Base-by-base conservation (phyloP, 352 stramenopile species). In the Globisporangium spinosum region DNA sequence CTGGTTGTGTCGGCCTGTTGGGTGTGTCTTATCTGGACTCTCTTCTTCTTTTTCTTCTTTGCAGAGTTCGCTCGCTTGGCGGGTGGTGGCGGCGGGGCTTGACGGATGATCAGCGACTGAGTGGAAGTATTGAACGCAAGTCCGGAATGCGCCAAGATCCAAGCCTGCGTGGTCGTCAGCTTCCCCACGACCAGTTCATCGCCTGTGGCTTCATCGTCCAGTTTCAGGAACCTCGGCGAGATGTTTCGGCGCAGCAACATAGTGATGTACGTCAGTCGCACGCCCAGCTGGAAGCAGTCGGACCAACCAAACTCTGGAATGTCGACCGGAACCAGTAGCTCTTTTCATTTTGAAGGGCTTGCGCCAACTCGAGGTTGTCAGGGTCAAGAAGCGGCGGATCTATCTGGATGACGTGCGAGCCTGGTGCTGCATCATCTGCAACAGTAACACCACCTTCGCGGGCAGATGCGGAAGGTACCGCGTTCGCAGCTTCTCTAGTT, bases 231-330 rank as follows among this genome's bases (percentile, higher is more conserved):
- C 0, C 73, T 75, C 8, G 75, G 65, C 0, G 83, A 90, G 22
- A 90, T 77, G 56, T 85, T 75, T 23, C 77, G 71, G 2, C 83
- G 79, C 17, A 91, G 70, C 29, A 85, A 71, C 55, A 91, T 72
- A 1, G 68, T 64, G 34, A 69, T 78, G 55, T 88, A 89, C 1
- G 79, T 65, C n/a, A 91, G 65, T 7, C n/a, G 67, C 0, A 76
- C 6, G 2, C 83, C 83, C 32, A 91, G 74, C 55, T 85, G 75
- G 58, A 80, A 81, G 47, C 72, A 79, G 62, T 89, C 65, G 56
- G 59, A 69, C 78, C 71, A 90, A 0, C 81, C 81, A 51, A 90
- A 79, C 29, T 73, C 45, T 1, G 75, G 73, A 1, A 84, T 74
- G 45, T 91, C 83, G 13, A 68, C 60, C 0, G 80, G 77, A 6